A percentile compares a stretch with the other conserved stretches of the same genome.
These are phyloP conservation scores for Amaranthus tricolor DNA, from an alignment of 179 eudicot genomes.

Conservation along the genomic window DNA sequence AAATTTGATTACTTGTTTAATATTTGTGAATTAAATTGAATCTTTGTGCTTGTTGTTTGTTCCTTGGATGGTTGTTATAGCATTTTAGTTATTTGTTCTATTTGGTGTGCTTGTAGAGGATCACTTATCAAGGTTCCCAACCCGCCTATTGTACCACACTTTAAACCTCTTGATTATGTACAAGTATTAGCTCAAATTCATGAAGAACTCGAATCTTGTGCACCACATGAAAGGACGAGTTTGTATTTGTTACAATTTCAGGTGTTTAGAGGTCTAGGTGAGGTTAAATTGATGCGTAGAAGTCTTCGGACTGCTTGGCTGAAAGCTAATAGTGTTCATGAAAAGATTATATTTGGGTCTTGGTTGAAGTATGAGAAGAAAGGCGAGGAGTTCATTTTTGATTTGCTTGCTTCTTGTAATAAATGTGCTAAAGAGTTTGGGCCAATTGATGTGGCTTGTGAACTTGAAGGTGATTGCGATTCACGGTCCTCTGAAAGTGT, in stretches of 20 bases:
- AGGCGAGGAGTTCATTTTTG: constrained; percentile 74
- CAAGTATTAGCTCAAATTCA: constrained; percentile 92
- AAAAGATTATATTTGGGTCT: constrained; percentile 74
- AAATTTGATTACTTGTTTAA: constrained; percentile 4
- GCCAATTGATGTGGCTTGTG: constrained; percentile 64
- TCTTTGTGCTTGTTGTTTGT: constrained; percentile 10
- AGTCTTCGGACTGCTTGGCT: constrained; percentile 88
- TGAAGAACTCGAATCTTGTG: constrained; percentile 80
- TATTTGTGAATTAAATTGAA: neutral
- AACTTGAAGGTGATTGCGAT: constrained; percentile 37
- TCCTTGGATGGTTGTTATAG: neutral
- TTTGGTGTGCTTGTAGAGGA: constrained; percentile 58
- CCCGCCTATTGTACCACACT: constrained; percentile 72
- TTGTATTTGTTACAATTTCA: constrained; percentile 80
- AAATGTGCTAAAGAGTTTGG: constrained; percentile 73
- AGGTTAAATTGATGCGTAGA: constrained; percentile 79
- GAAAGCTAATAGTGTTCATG: constrained; percentile 70
- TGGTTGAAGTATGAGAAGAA: constrained; percentile 93
- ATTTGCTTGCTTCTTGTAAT: constrained; percentile 66
- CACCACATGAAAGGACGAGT: constrained; percentile 51
- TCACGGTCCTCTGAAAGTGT: constrained; percentile 20
- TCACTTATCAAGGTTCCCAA: constrained; percentile 89
- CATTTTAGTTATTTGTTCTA: constrained; percentile 18
- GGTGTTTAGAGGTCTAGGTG: constrained; percentile 94
- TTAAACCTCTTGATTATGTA: constrained; percentile 92